A percentile compares a stretch with the other conserved stretches of the same genome.
These are phyloP conservation scores for Lichtheimia ornata DNA, from an alignment of 371 early-diverging fungal species.

Conservation along the genomic window DNA sequence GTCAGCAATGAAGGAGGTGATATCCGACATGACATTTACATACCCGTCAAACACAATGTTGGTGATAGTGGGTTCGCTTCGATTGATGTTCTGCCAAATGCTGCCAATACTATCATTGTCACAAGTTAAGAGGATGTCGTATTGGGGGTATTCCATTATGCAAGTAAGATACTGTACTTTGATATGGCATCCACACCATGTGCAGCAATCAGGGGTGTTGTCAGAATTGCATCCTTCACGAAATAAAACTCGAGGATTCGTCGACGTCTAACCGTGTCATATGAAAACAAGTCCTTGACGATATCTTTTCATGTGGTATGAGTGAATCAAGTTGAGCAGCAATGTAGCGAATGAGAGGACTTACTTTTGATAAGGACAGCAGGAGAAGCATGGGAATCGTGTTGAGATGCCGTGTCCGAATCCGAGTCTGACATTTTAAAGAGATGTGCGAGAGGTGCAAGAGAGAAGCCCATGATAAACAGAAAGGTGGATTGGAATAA, in stretches of 20 bases:
- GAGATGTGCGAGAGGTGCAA: constrained; percentile 7
- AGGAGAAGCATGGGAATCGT: constrained; percentile 6
- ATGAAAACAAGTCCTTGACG: constrained; percentile 27
- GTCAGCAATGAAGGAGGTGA: background rate
- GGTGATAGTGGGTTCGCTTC: constrained; percentile 44
- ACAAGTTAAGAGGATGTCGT: background rate
- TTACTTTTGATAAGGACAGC: constrained; percentile 13
- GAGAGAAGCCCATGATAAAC: constrained; percentile 7
- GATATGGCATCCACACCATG: constrained; percentile 47
- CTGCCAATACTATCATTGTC: constrained; percentile 32
- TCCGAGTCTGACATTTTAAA: constrained; percentile 11
- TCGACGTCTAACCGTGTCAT: constrained; percentile 25
- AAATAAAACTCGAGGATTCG: constrained; percentile 31
- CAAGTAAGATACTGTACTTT: constrained; percentile 12
- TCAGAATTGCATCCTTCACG: constrained; percentile 24
- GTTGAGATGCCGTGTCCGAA: constrained; percentile 3
- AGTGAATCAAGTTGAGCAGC: background rate
- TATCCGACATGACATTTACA: background rate
- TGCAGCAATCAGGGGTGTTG: constrained; percentile 45
- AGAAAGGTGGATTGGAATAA: background rate
- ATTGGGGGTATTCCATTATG: background rate
- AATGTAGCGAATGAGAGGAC: background rate
- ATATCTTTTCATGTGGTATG: constrained; percentile 17
- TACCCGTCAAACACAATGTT: constrained; percentile 48
- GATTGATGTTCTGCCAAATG: constrained; percentile 51